Base-by-base conservation (phyloP, 2,329 filamentous ascomycete genomes). In the Cryphonectria radicalis region DNA sequence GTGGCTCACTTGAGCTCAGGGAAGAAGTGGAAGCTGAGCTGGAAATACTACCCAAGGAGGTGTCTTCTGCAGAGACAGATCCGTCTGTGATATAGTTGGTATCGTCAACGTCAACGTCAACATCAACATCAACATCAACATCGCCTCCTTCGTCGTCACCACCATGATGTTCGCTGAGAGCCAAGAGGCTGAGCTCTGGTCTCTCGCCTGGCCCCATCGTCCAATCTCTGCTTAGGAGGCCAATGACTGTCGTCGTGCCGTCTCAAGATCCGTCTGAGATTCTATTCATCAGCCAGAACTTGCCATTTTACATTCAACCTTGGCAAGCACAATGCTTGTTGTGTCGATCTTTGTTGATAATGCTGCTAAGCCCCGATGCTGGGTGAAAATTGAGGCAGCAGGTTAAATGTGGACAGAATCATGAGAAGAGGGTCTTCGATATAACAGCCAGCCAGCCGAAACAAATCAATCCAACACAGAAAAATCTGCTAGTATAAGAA, bases 1-100 rank as follows among this genome's bases (percentile, higher is more conserved):
- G 57, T 28, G 50, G 28, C 53, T 10, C 65, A 42, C 4, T 22
- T 55, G 67, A 63, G 50, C 50, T 43, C 2, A 37, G 28, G 7
- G 32, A 14, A 28, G 22, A 63, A n/a, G n/a, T 42, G 3, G 67
- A 64, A 50, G 55, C 25, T 42, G 68, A 59, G 42, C 42, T 62
- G 50, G 77, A 74, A 32, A 72, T 62, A 68, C 4, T 67, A n/a
- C n/a, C n/a, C 37, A 17, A 28, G 59, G n/a, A 74, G 63, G 32
- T 32, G 40, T 25, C 28, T 68, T 25, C 50, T 68, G 17, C 13
- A 22, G 55, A 55, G 35, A 25, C 65, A 22, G 66, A 46, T 3
- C 17, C 43, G 67, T 50, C 50, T 62, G n/a, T 1, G 17, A 25
- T 28, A 53, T 35, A 35, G 22, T 25, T 53, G 57, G 14, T 28